These are phyloP conservation scores for Marchantia paleacea DNA, from an alignment of 225 moss, liverwort and hornwort species.

Conservation along the genomic window DNA sequence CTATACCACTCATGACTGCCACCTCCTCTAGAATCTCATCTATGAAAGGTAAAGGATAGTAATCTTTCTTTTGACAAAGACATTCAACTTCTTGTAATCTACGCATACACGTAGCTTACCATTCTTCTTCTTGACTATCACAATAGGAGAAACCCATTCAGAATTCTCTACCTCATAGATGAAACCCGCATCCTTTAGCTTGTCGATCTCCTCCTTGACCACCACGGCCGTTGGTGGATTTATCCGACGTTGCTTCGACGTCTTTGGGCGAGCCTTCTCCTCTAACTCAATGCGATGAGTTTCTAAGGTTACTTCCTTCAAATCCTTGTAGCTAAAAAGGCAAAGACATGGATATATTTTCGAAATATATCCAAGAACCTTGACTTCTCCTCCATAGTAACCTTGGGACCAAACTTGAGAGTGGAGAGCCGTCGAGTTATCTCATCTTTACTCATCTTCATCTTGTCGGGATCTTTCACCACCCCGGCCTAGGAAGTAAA, in stretches of 20 bases:
- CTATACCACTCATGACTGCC: conserved; percentile 1
- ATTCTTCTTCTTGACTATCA: conserved; percentile 1
- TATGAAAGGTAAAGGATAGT: neutral
- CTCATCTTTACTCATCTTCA: too few species aligned
- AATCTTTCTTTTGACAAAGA: neutral
- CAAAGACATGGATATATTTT: conserved; percentile 1
- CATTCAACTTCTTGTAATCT: conserved; percentile 12
- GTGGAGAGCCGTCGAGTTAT: too few species aligned
- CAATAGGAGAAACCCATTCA: conserved; percentile 22
- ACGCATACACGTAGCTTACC: neutral
- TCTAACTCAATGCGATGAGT: neutral
- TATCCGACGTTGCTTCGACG: neutral
- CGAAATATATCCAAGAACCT: too few species aligned
- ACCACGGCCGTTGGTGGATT: neutral
- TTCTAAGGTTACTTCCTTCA: neutral
- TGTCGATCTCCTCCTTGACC: conserved; percentile 16
- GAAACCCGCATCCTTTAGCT: neutral
- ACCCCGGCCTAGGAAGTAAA: too few species aligned
- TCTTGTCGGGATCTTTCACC: too few species aligned
- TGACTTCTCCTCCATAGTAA: too few species aligned
- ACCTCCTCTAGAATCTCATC: conserved; percentile 3
- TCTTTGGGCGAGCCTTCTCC: neutral
- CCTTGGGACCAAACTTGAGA: too few species aligned
- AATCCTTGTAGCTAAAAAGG: neutral
- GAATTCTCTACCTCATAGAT: conserved; percentile 7